Evolutionary conservation across 176 grass and related monocot species (phyloP).

Genomic region (Bothriochloa decipiens): DNA sequence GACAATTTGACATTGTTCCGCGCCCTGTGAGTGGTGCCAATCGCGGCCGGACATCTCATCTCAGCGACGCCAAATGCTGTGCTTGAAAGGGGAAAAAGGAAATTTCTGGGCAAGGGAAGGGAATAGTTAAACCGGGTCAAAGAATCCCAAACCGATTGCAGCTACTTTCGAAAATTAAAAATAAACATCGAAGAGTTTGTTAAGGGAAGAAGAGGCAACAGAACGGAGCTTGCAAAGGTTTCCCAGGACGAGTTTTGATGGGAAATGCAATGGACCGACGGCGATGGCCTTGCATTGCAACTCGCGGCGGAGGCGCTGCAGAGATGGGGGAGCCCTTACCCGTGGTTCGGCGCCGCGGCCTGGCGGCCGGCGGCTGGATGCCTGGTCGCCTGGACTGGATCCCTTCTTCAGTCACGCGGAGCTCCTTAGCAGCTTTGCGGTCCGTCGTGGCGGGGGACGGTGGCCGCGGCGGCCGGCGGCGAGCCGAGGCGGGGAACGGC

Average conservation of each 20-base stretch:
- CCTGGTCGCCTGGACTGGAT: neutral
- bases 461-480: conserved; percentile 32
- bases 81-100: neutral
- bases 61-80: conserved; percentile 27
- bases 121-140: conserved; percentile 22
- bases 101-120: neutral
- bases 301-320: neutral
- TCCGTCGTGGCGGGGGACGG: neutral
- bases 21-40: neutral
- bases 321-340: neutral
- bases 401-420: conserved; percentile 21
- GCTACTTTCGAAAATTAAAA: neutral
- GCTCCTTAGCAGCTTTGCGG: neutral
- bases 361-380: conserved; percentile 18
- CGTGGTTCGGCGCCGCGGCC: conserved; percentile 23
- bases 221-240: neutral
- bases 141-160: conserved; percentile 22
- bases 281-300: neutral
- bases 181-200: neutral
- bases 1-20: conserved; percentile 39
- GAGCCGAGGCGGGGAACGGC: conserved; percentile 20
- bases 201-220: neutral
- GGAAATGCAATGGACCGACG: neutral
- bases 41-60: conserved; percentile 22
- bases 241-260: neutral